A percentile compares a stretch with the other conserved stretches of the same genome.
Evolutionary conservation across 1,284 basidiomycete genomes (phyloP).

Genomic region (Leccinum griseonigrum): DNA sequence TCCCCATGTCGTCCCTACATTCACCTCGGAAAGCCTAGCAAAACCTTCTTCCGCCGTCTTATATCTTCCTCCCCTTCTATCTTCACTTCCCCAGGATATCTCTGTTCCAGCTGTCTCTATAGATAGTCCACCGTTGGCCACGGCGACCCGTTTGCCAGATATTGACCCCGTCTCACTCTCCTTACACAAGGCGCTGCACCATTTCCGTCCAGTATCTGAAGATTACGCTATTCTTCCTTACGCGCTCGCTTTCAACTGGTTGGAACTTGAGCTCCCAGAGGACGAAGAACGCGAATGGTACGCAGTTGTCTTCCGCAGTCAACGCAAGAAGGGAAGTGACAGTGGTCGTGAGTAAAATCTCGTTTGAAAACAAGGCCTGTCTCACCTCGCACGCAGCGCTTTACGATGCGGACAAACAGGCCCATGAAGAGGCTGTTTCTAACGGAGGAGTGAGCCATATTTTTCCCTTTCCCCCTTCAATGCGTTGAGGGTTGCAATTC

Average conservation of each 20-base stretch:
- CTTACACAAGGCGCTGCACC: conserved; percentile 80
- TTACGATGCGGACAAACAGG: conserved; percentile 81
- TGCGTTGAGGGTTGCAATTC: conserved; percentile 8
- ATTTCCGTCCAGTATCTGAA: conserved; percentile 60
- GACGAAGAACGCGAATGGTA: conserved; percentile 86
- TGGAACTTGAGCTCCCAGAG: conserved; percentile 60
- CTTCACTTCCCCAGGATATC: conserved; percentile 55
- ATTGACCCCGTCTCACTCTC: conserved; percentile 84
- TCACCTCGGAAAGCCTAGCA: conserved; percentile 40
- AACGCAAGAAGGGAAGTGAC: conserved; percentile 68
- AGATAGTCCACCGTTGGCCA: conserved; percentile 48
- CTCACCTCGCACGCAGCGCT: conserved; percentile 48
- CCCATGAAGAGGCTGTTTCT: conserved; percentile 87
- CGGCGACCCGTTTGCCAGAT: conserved; percentile 73
- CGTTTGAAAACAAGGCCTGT: conserved; percentile 4
- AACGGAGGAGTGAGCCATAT: conserved; percentile 69
- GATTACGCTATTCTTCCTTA: conserved; percentile 70
- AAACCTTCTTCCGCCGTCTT: conserved; percentile 52
- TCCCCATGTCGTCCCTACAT: conserved; percentile 60
- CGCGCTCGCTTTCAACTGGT: conserved; percentile 83
- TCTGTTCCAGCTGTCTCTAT: conserved; percentile 25
- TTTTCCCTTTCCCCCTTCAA: background rate
- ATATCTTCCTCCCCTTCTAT: conserved; percentile 79
- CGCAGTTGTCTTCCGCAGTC: conserved; percentile 85
- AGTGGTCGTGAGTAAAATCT: conserved; percentile 52